A percentile compares a stretch with the other conserved stretches of the same genome.
Evolutionary conservation across 1,139 yeast species (phyloP).

Genomic region (Yarrowia galli): DNA sequence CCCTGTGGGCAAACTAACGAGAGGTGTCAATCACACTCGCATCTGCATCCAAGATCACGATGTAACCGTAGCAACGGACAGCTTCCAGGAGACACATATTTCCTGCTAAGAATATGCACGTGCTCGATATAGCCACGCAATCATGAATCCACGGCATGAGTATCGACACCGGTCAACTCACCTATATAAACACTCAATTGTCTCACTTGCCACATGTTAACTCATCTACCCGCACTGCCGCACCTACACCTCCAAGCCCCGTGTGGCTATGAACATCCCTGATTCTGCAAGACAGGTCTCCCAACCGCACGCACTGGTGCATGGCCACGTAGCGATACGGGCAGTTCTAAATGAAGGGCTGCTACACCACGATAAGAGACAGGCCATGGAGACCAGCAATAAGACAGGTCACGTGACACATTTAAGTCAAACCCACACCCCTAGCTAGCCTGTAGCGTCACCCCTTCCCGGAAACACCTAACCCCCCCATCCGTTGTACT

Average conservation of each 20-base stretch:
- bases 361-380: too few species aligned
- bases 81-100: neutral
- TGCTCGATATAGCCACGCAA: neutral
- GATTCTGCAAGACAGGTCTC: conserved; percentile 8
- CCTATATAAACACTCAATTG: conserved; percentile 8
- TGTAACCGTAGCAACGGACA: conserved; percentile 17
- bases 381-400: too few species aligned
- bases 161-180: too few species aligned
- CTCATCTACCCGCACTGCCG: neutral
- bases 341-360: neutral
- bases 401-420: neutral
- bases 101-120: conserved; percentile 20
- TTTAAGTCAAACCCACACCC: too few species aligned
- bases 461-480: neutral
- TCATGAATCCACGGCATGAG: neutral
- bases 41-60: neutral
- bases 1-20: neutral
- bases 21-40: too few species aligned
- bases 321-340: conserved; percentile 35
- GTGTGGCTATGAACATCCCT: conserved; percentile 16
- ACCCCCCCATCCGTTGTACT: neutral
- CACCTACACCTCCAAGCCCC: conserved; percentile 7
- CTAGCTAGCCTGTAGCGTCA: neutral
- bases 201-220: neutral
- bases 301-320: conserved; percentile 11